These are phyloP conservation scores for Nemania sp. DNA, from an alignment of 2,329 filamentous ascomycete genomes.

Conservation along the genomic window DNA sequence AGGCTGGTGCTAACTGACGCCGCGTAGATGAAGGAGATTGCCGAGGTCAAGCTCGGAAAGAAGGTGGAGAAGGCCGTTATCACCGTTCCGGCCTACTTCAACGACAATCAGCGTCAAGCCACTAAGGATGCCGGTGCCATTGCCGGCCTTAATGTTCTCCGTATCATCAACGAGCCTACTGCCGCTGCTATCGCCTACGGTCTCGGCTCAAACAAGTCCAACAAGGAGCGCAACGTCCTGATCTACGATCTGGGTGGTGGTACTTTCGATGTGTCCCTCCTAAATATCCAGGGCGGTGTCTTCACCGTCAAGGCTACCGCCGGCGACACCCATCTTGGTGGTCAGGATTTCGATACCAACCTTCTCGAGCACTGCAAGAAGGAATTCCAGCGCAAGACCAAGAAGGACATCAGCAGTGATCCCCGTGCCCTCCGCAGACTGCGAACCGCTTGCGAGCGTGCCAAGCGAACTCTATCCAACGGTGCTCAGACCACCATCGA, in stretches of 20 bases:
- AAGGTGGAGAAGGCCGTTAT: conserved; percentile 99
- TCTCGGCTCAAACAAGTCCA: conserved; percentile 92
- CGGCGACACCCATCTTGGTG: conserved; percentile 96
- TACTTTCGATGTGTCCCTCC: conserved; percentile 99
- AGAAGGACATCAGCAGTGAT: conserved; percentile 70
- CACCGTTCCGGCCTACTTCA: conserved; percentile 99
- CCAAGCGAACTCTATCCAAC: conserved; percentile 98
- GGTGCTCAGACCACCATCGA: conserved; percentile 97
- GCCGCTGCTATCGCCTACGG: conserved; percentile 98
- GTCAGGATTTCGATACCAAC: conserved; percentile 96
- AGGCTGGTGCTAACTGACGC: conserved; percentile 38
- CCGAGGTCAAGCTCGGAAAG: conserved; percentile 97
- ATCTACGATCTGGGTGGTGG: conserved; percentile 99
- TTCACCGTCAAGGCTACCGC: conserved; percentile 99
- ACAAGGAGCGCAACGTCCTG: conserved; percentile 98
- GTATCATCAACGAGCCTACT: conserved; percentile 99
- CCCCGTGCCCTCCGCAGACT: conserved; percentile 94
- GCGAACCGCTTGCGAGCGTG: conserved; percentile 97
- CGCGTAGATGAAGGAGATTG: conserved; percentile 96
- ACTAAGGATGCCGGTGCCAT: conserved; percentile 99
- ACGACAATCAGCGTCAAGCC: conserved; percentile 99
- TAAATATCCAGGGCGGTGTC: conserved; percentile 99
- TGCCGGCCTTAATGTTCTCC: conserved; percentile 95
- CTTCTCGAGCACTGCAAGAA: conserved; percentile 97
- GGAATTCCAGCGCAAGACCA: conserved; percentile 86